Conservation (phyloP, 2,329 filamentous ascomycete genomes). For the Cladosporium sp. region DNA sequence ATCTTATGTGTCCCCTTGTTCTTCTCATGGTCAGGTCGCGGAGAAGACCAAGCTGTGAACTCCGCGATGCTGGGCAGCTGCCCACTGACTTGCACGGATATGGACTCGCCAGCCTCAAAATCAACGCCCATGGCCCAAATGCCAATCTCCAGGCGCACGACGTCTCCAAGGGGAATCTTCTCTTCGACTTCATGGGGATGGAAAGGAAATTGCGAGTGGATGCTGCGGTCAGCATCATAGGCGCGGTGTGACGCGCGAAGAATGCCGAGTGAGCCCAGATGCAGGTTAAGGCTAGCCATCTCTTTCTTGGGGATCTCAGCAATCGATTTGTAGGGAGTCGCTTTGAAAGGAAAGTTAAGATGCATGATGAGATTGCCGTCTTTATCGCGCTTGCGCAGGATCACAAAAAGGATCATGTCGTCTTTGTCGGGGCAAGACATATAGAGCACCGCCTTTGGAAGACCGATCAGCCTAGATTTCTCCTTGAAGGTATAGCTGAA, state of each 20-base stretch:
- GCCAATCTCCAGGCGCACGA: slow-evolving; percentile 46
- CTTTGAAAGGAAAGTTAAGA: slow-evolving; percentile 17
- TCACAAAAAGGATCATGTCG: slow-evolving; percentile 21
- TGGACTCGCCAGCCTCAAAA: slow-evolving; percentile 40
- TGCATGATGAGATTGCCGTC: slow-evolving; percentile 16
- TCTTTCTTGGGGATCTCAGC: slow-evolving; percentile 37
- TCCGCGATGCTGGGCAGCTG: slow-evolving; percentile 35
- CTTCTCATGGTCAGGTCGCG: slow-evolving; percentile 38
- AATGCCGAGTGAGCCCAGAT: slow-evolving; percentile 17
- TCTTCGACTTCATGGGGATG: slow-evolving; percentile 27
- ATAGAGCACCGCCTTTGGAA: slow-evolving; percentile 46
- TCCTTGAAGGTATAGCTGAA: slow-evolving; percentile 41
- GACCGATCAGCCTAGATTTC: slow-evolving; percentile 40
- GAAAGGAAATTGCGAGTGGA: slow-evolving; percentile 18
- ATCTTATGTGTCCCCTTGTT: slow-evolving; percentile 39
- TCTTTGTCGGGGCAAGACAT: slow-evolving; percentile 28
- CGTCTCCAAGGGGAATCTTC: slow-evolving; percentile 37
- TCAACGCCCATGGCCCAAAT: slow-evolving; percentile 47
- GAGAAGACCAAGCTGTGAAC: slow-evolving; percentile 36
- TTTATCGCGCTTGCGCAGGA: slow-evolving; percentile 18
- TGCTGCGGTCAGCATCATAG: slow-evolving; percentile 7
- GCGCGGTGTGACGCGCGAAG: slow-evolving; percentile 18
- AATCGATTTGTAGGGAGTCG: slow-evolving; percentile 33
- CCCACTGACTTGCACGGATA: slow-evolving; percentile 16
- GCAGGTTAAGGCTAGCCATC: slow-evolving; percentile 14